Evolutionary conservation across 768 basidiomycete species (phyloP).

Genomic region (Lactifluus subvellereus): DNA sequence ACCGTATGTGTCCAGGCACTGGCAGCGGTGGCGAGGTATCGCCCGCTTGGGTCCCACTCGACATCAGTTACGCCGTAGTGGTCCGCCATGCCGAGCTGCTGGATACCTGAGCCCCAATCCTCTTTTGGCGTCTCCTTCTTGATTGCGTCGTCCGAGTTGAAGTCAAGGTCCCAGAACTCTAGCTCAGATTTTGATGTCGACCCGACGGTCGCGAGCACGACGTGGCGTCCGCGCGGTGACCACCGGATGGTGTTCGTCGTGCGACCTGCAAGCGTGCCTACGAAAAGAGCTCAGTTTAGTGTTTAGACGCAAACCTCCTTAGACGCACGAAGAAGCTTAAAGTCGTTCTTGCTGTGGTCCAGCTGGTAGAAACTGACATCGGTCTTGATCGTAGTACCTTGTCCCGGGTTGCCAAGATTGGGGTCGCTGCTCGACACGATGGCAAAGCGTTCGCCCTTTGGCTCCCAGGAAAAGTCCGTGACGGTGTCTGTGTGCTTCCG

Average conservation of each 20-base stretch:
- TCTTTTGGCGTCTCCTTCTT: conserved; percentile 44
- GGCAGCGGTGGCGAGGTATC: conserved; percentile 88
- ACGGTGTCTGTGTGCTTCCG: conserved; percentile 56
- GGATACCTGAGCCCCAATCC: conserved; percentile 85
- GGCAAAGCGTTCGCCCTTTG: conserved; percentile 91
- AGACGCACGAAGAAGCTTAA: conserved; percentile 74
- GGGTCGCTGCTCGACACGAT: conserved; percentile 93
- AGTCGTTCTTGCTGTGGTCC: conserved; percentile 89
- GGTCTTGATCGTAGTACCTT: conserved; percentile 93
- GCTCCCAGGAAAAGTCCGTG: conserved; percentile 97
- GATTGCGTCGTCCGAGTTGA: conserved; percentile 56
- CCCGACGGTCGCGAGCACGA: conserved; percentile 93
- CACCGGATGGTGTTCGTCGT: conserved; percentile 93
- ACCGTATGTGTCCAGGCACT: conserved; percentile 95
- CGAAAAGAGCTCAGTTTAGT: conserved; percentile 9
- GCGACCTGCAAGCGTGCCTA: conserved; percentile 72
- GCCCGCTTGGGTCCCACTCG: conserved; percentile 97
- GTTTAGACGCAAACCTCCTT: background rate
- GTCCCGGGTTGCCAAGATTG: conserved; percentile 83
- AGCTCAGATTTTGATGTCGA: conserved; percentile 94
- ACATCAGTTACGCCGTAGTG: conserved; percentile 98
- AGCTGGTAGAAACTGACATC: conserved; percentile 95
- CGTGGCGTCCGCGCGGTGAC: conserved; percentile 95
- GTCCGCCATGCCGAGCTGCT: conserved; percentile 79
- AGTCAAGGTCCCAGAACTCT: conserved; percentile 99